Percentiles rank a stretch among this genome's conserved stretches.
Evolutionary conservation across 208 protist genomes (phyloP).

Genomic region (Strigomonas culicis): DNA sequence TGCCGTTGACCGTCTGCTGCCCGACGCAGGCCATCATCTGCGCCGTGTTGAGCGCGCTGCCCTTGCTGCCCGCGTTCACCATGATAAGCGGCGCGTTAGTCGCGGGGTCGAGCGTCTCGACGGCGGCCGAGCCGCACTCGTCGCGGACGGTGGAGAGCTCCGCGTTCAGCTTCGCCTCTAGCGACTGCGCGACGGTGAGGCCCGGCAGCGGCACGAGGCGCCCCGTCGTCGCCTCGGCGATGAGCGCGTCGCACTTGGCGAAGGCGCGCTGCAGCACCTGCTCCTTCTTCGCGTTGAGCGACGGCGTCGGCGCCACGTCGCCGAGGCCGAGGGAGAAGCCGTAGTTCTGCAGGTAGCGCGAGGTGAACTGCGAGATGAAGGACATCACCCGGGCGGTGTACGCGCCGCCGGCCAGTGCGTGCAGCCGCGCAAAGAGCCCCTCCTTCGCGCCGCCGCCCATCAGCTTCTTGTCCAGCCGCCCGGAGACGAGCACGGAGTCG

Average conservation of each 20-base stretch:
- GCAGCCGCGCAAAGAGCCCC: slow-evolving; percentile 95
- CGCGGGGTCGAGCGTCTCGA: slow-evolving; percentile 89
- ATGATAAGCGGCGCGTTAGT: slow-evolving; percentile 99
- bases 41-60: slow-evolving; percentile 99
- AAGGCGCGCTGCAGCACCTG: slow-evolving; percentile 94
- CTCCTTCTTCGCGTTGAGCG: slow-evolving; percentile 89
- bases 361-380: slow-evolving; percentile 93
- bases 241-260: slow-evolving; percentile 86
- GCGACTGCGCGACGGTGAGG: slow-evolving; percentile 92
- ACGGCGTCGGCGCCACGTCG: slow-evolving; percentile 93
- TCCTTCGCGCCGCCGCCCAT: slow-evolving; percentile 95
- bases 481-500: slow-evolving; percentile 94
- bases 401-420: slow-evolving; percentile 74
- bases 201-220: slow-evolving; percentile 93
- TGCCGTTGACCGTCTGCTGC: slow-evolving; percentile 98
- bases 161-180: slow-evolving; percentile 95
- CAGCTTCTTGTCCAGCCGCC: slow-evolving; percentile 97
- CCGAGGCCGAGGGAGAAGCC: slow-evolving; percentile 99
- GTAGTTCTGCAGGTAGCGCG: slow-evolving; percentile 92
- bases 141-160: slow-evolving; percentile 97
- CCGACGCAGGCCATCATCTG: slow-evolving; percentile 99
- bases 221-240: slow-evolving; percentile 91
- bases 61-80: slow-evolving; percentile 97
- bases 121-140: slow-evolving; percentile 94
- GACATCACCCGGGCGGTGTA: slow-evolving; percentile 94